These are phyloP conservation scores for Oryza longistaminata DNA, from an alignment of 176 grass and related monocot species.

Conservation along the genomic window DNA sequence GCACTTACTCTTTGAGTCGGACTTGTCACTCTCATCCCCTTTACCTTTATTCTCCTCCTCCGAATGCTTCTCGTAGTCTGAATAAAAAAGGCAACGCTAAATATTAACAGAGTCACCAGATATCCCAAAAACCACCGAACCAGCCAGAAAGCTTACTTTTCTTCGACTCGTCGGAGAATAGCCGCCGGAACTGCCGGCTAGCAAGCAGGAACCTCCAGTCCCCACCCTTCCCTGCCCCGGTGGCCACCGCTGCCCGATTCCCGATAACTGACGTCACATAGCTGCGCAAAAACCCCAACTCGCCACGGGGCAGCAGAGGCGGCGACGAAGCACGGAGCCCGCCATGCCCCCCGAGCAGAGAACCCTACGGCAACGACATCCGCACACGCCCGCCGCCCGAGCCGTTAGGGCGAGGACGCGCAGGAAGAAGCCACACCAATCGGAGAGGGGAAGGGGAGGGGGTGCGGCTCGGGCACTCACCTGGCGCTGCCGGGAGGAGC, in stretches of 20 bases:
- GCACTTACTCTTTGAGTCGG: slow-evolving; percentile 62
- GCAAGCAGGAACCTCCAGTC: slow-evolving; percentile 69
- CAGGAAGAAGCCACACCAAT: background rate
- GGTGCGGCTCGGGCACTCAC: slow-evolving; percentile 30
- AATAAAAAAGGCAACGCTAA: background rate
- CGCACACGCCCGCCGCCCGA: background rate
- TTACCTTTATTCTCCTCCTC: slow-evolving; percentile 65
- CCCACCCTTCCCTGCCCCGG: slow-evolving; percentile 22
- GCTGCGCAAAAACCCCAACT: slow-evolving; percentile 47
- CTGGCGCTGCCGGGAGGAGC: slow-evolving; percentile 54
- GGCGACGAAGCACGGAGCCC: slow-evolving; percentile 29
- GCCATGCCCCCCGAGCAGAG: slow-evolving; percentile 42
- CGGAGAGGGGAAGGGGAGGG: background rate
- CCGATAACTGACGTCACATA: slow-evolving; percentile 57
- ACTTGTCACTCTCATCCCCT: slow-evolving; percentile 64
- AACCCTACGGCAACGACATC: slow-evolving; percentile 39
- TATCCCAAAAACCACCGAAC: slow-evolving; percentile 8
- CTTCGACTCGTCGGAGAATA: slow-evolving; percentile 56
- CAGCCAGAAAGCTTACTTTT: slow-evolving; percentile 60
- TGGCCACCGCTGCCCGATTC: slow-evolving; percentile 25
- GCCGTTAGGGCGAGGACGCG: background rate
- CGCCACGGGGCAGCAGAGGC: slow-evolving; percentile 12
- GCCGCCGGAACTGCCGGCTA: slow-evolving; percentile 56
- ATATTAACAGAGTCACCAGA: background rate
- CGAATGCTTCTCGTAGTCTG: slow-evolving; percentile 77